A percentile compares a stretch with the other conserved stretches of the same genome.
phyloP scores from a whole-genome alignment of 2,329 filamentous ascomycete species.

The Diplodia corticola region DNA sequence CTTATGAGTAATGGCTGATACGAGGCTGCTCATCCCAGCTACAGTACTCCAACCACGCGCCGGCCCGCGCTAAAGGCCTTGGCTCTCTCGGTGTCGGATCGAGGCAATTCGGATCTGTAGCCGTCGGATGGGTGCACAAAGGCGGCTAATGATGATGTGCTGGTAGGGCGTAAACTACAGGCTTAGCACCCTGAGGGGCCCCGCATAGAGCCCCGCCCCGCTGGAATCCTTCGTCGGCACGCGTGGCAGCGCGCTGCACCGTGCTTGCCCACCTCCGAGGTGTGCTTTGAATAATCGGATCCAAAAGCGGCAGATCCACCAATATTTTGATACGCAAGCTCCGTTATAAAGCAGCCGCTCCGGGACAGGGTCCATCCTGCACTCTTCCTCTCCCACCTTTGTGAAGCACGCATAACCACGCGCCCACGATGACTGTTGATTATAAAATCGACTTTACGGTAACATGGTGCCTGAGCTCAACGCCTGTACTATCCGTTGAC shows the following conservation, averaged over 20 bases:
- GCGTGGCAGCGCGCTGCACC: background rate
- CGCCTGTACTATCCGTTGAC: background rate
- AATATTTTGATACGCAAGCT: background rate
- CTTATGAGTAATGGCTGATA: background rate
- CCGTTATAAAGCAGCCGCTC: background rate
- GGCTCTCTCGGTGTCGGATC: background rate
- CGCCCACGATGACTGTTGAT: background rate
- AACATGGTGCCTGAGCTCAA: background rate
- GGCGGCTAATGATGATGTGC: background rate
- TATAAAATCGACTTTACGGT: slow-evolving; percentile 18
- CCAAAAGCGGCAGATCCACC: background rate
- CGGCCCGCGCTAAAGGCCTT: background rate
- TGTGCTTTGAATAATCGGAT: background rate
- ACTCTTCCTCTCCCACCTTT: background rate
- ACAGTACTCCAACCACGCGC: background rate
- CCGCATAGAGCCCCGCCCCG: slow-evolving; percentile 5
- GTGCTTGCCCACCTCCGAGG: background rate
- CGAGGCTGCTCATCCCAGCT: background rate
- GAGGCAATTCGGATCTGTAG: background rate
- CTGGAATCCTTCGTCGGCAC: background rate
- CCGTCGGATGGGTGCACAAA: background rate
- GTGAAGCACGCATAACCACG: background rate
- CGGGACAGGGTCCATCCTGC: background rate
- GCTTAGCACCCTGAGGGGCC: background rate
- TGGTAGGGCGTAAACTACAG: background rate